Evolutionary conservation across 2,329 filamentous ascomycete genomes (phyloP), one percentile per base, ranked within the genome.

Genomic region (Nemania serpens): DNA sequence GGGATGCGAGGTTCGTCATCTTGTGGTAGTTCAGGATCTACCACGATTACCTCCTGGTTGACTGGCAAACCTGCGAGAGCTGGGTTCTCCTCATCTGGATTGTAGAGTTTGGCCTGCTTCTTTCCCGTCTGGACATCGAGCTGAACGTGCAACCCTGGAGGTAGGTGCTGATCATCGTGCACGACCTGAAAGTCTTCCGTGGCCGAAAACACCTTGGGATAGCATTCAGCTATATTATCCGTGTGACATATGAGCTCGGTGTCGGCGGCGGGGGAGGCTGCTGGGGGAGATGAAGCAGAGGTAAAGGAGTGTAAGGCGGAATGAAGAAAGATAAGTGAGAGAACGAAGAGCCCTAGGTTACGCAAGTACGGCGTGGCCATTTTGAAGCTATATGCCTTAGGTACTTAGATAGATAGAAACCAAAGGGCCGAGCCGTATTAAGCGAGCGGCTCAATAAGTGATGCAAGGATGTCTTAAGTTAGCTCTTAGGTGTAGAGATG

Each of bases 41-140:
- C 81, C 1, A 85, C 70, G 36, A 88, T 76, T 11, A 87, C 74
- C 18, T 79, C 79, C 55, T 78, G 77, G 59, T 87, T 82, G 5
- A 82, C 77, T 1, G 82, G 79, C 2, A 85, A 69, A n/a, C 81
- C 82, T 36, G 81, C 78, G 0, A 84, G 74, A 0, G 76, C 76
- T 15, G 79, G 71, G 51, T 79, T 75, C 17, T 74, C 70, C 64
- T 88, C 84, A 12, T 77, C 77, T 0, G 84, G 84, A 17, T 87
- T 79, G 72, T 90, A 85, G 63, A 90, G 78, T 69, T 88, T 88
- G 66, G 88, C 88, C 71, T 89, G 86, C 66, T 85, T 88, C 66
- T 80, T 68, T 20, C 88, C 88, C 0, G 86, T 87, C 66, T 81
- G 80, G 48, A 91, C 79, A 70, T 91, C 84, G 56, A 91, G 75